These are phyloP conservation scores for Brassica cretica DNA, from an alignment of 345 rosid species.

Conservation along the genomic window DNA sequence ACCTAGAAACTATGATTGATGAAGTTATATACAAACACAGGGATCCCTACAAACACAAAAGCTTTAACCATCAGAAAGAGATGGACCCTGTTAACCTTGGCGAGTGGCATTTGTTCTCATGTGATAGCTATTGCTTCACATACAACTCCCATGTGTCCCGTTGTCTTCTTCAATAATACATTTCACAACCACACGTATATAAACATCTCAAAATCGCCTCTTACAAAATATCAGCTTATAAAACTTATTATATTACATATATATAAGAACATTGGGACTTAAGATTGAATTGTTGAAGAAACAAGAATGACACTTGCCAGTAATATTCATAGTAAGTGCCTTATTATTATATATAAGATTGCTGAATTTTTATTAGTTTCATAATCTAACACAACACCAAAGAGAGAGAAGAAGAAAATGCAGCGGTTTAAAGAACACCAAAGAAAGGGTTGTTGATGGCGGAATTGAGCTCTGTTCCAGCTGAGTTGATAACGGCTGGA, in stretches of 20 bases:
- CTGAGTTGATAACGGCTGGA: slow-evolving; percentile 68
- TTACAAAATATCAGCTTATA: neutral
- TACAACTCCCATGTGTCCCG: slow-evolving; percentile 27
- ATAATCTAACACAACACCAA: slow-evolving; percentile 8
- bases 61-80: slow-evolving; percentile 1
- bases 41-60: slow-evolving; percentile 6
- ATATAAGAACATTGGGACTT: neutral
- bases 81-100: slow-evolving; percentile 36
- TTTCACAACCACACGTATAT: neutral
- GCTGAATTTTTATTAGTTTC: neutral
- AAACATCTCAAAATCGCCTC: slow-evolving; percentile 9
- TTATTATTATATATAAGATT: neutral
- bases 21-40: neutral
- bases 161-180: slow-evolving; percentile 30
- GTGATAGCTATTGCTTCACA: slow-evolving; percentile 20
- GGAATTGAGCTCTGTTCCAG: slow-evolving; percentile 93
- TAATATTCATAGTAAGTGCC: neutral
- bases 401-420: neutral
- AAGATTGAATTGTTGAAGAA: neutral
- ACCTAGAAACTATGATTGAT: too few relatives aligned
- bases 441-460: slow-evolving; percentile 94
- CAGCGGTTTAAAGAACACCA: slow-evolving; percentile 63
- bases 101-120: slow-evolving; percentile 33
- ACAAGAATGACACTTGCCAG: slow-evolving; percentile 5
- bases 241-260: neutral